Conservation (phyloP, 345 rosid species). For the Sapria himalayana region DNA sequence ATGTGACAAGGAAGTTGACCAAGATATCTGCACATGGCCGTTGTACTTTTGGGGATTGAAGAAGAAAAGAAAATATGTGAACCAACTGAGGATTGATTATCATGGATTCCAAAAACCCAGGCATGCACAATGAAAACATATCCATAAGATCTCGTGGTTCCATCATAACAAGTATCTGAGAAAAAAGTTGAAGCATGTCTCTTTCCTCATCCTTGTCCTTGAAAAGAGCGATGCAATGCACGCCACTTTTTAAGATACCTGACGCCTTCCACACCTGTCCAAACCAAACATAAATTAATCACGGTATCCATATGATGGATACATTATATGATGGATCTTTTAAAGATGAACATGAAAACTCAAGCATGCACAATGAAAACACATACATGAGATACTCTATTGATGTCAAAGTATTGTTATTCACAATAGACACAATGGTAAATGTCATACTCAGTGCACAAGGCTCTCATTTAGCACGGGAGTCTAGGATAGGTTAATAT, state of each 20-base stretch:
- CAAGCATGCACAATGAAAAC: slow-evolving; percentile 95
- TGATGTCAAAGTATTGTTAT: too few species aligned
- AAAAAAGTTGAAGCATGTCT: slow-evolving; percentile 72
- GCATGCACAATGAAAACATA: slow-evolving; percentile 95
- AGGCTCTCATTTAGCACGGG: too few species aligned
- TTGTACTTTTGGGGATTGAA: slow-evolving; percentile 65
- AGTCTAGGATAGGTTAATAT: too few species aligned
- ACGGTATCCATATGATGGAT: neutral
- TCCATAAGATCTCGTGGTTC: slow-evolving; percentile 98
- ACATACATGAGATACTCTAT: slow-evolving; percentile 75
- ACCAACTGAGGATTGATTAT: slow-evolving; percentile 69
- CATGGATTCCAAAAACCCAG: slow-evolving; percentile 97
- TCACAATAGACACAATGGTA: too few species aligned
- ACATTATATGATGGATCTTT: too few species aligned
- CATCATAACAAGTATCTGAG: slow-evolving; percentile 87
- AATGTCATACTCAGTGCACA: too few species aligned
- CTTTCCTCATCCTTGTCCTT: slow-evolving; percentile 97
- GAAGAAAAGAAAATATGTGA: slow-evolving; percentile 72
- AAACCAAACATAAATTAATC: slow-evolving; percentile 13
- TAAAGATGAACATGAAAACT: slow-evolving; percentile 43
- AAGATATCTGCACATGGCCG: slow-evolving; percentile 83
- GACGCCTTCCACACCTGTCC: slow-evolving; percentile 88
- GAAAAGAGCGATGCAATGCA: slow-evolving; percentile 89
- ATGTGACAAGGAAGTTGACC: slow-evolving; percentile 71
- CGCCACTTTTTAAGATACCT: slow-evolving; percentile 90